These are phyloP conservation scores for Phytopythium litorale DNA, from an alignment of 352 stramenopile genomes.

Conservation along the genomic window DNA sequence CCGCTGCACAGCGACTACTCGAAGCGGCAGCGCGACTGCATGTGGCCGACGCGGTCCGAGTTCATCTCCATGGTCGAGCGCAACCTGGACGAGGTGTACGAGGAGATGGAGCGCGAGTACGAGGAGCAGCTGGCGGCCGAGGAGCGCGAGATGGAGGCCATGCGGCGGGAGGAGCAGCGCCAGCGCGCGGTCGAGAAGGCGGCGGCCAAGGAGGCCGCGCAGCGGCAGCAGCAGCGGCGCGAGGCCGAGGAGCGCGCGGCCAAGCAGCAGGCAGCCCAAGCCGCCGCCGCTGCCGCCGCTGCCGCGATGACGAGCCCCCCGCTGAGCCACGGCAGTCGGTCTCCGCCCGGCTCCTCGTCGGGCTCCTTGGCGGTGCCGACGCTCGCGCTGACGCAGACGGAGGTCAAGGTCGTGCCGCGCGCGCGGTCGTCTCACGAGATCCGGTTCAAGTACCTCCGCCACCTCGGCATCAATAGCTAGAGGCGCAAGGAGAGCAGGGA, in stretches of 20 bases:
- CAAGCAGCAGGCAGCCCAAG: conserved; percentile 14
- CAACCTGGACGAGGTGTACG: conserved; percentile 83
- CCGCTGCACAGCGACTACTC: conserved; percentile 81
- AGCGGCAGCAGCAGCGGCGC: conserved; percentile 6
- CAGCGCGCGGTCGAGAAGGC: conserved; percentile 42
- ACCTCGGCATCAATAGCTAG: conserved; percentile 79
- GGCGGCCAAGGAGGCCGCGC: not conserved
- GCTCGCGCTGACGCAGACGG: conserved; percentile 53
- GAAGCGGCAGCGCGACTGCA: conserved; percentile 80
- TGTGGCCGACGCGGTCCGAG: conserved; percentile 82
- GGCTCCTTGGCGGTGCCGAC: conserved; percentile 17
- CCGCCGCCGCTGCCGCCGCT: not conserved
- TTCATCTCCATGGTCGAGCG: conserved; percentile 88
- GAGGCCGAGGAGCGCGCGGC: conserved; percentile 16
- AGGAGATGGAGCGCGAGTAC: conserved; percentile 87
- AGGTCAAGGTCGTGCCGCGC: conserved; percentile 72
- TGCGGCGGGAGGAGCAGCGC: conserved; percentile 59
- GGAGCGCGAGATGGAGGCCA: conserved; percentile 63
- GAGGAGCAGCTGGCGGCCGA: conserved; percentile 65
- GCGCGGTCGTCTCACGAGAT: conserved; percentile 70
- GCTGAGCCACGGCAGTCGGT: conserved; percentile 16
- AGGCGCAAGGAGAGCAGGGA: too few species aligned
- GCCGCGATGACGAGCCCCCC: not conserved
- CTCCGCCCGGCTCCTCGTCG: conserved; percentile 31
- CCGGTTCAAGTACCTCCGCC: conserved; percentile 87